Conservation (phyloP, 306 rosid genomes). For the Cyclanthera cordifolia region DNA sequence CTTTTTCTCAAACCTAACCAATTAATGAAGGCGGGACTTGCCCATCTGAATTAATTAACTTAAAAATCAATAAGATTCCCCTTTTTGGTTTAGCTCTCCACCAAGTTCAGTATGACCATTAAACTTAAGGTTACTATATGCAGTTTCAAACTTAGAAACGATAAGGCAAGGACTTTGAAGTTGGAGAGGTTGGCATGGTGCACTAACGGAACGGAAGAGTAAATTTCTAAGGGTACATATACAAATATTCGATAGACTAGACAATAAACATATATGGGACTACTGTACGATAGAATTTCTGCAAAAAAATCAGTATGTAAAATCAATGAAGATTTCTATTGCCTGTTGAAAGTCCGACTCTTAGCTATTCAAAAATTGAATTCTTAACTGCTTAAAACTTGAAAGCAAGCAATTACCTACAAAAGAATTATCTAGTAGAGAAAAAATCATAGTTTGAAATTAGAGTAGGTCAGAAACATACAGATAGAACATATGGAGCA, state of each 20-base stretch:
- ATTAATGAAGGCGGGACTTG: too few species aligned
- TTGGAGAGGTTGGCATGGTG: background rate
- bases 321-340: background rate
- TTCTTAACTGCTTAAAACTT: too few species aligned
- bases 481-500: constrained; percentile 59
- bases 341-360: background rate
- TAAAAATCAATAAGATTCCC: background rate
- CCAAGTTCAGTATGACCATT: background rate
- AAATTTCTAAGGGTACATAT: background rate
- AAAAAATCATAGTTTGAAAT: background rate
- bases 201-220: background rate
- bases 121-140: background rate
- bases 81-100: background rate
- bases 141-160: background rate
- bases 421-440: background rate
- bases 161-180: background rate
- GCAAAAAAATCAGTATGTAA: background rate
- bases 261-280: background rate
- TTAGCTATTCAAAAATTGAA: background rate
- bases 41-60: too few species aligned
- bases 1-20: background rate
- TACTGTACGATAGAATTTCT: background rate
- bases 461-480: constrained; percentile 19
- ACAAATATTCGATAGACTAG: background rate
- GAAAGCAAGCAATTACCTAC: background rate